Base-by-base conservation (phyloP, 2,329 filamentous ascomycete species). In the Coleophoma cylindrospora region DNA sequence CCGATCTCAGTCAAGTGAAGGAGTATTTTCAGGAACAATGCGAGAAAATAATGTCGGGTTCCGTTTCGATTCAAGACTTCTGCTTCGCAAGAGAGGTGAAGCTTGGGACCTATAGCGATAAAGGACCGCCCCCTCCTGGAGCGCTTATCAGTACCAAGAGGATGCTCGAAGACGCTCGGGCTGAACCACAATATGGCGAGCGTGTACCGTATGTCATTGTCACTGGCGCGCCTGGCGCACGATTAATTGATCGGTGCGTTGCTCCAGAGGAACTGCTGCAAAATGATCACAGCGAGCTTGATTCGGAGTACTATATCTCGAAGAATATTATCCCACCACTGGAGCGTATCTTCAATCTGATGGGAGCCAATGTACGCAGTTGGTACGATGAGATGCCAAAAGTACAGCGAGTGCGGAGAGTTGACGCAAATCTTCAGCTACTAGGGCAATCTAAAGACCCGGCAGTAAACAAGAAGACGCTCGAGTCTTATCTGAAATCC, bases 321-420 rank as follows among this genome's bases (percentile, higher is more conserved):
- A 97, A 96, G 72, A 97, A 96, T 64, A 66, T 99, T 9, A 95
- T 99, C 45, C 94, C 94, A 6, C 94, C 94, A 0, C 77, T 99
- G 0, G 92, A 97, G 68, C 85, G 94, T 27, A 96, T 99, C 57
- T 96, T 99, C 73, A 96, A 94, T 62, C 84, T 99, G 3, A 88
- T 97, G 2, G 94, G 94, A 7, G 94, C 91, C 33, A 95, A 94
- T 64, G 88, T 97, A 0, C 75, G 88, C 15, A 79, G 82, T 52
- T 99, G 94, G 94, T 97, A 91, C 63, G 90, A 96, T 55, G 91
- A 96, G 68, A 95, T 97, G 90, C 92, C 92, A 43, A 96, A 95
- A 66, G 76, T 94, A 17, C 87, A 91, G 63, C 84, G 86, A 9
- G 81, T 92, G 43, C 79, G 85, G 27, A 80, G 79, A 49, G 48